Conservation (phyloP, 768 basidiomycete species). For the Pulveroboletus sp. region DNA sequence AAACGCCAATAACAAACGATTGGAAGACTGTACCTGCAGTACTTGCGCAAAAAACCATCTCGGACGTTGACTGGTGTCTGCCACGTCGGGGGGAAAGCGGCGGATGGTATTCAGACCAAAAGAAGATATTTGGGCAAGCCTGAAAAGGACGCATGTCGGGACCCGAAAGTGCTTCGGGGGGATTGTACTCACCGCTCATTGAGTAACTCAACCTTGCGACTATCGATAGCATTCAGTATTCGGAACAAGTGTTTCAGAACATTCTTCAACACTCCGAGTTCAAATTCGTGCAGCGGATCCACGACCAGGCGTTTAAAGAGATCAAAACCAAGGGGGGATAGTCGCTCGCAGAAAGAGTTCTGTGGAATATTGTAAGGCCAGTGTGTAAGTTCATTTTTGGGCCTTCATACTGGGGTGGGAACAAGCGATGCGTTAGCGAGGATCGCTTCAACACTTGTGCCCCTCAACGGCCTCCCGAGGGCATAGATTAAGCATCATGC, state of each 20-base stretch:
- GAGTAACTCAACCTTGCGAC: neutral
- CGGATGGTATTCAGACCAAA: conserved; percentile 29
- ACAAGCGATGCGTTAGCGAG: neutral
- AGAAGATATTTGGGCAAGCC: neutral
- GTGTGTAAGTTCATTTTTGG: too few species aligned
- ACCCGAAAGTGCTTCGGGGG: too few species aligned
- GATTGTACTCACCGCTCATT: neutral
- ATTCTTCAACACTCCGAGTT: neutral
- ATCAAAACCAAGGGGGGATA: neutral
- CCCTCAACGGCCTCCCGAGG: neutral
- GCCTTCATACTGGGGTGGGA: neutral
- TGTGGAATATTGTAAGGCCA: neutral
- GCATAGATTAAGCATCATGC: too few species aligned
- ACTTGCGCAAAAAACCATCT: conserved; percentile 10
- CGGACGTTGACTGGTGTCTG: conserved; percentile 34
- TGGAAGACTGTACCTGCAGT: conserved; percentile 7
- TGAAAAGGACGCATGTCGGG: neutral
- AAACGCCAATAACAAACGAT: neutral
- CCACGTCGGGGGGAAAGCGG: conserved; percentile 33
- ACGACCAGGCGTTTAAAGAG: neutral
- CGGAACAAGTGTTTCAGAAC: neutral
- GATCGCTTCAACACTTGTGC: neutral
- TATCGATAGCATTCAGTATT: neutral
- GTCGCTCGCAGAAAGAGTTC: neutral
- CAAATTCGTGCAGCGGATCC: conserved; percentile 1